Percentiles rank a stretch among this genome's conserved stretches.
Evolutionary conservation across 2,329 filamentous ascomycete species (phyloP).

Genomic region (Colletotrichum caudatum): DNA sequence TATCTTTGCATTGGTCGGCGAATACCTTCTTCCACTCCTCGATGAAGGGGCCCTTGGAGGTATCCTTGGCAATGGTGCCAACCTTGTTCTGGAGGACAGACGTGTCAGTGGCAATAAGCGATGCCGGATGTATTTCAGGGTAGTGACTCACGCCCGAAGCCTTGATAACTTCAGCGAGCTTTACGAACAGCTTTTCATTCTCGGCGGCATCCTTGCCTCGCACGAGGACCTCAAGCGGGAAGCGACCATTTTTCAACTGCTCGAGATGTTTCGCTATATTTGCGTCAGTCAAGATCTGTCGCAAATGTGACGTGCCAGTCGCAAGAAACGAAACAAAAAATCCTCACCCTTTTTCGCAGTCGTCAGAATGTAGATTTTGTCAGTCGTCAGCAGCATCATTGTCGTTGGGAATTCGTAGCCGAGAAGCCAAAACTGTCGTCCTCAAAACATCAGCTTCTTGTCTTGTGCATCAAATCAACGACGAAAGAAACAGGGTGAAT

Average conservation of each 20-base stretch:
- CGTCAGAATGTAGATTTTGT: constrained; percentile 91
- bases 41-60: constrained; percentile 86
- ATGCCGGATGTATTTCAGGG: neutral
- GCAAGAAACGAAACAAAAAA: constrained; percentile 4
- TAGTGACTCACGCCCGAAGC: constrained; percentile 77
- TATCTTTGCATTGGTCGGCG: constrained; percentile 81
- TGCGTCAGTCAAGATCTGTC: constrained; percentile 7
- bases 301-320: neutral
- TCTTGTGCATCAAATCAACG: neutral
- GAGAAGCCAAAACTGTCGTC: constrained; percentile 88
- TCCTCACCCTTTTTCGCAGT: constrained; percentile 92
- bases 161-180: constrained; percentile 88
- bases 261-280: constrained; percentile 91
- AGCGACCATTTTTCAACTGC: constrained; percentile 89
- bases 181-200: constrained; percentile 90
- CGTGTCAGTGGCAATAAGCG: constrained; percentile 25
- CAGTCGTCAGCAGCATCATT: constrained; percentile 89
- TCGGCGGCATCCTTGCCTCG: constrained; percentile 91
- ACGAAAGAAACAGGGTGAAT: neutral
- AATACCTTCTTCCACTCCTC: constrained; percentile 95
- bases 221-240: constrained; percentile 91
- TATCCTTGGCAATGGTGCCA: constrained; percentile 87
- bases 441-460: constrained; percentile 25
- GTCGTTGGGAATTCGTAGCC: constrained; percentile 99
- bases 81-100: constrained; percentile 78